Conservation (phyloP, 1,139 yeast species). For the Debaryomyces subglobosus region DNA sequence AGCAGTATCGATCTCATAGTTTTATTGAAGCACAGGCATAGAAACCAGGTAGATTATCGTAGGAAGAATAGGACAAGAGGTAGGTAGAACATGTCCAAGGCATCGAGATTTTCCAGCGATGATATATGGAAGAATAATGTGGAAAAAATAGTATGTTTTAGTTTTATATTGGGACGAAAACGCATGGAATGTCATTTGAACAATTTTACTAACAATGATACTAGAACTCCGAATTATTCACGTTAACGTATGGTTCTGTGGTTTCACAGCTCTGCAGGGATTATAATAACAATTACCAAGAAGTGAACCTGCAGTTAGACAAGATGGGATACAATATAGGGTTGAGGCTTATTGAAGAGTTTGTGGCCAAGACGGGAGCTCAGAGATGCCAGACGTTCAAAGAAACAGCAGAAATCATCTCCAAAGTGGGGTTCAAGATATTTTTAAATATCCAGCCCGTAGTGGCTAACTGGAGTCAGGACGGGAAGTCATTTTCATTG, state of each 20-base stretch:
- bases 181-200: neutral
- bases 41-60: neutral
- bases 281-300: conserved; percentile 69
- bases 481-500: conserved; percentile 73
- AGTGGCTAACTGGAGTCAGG: conserved; percentile 76
- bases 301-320: conserved; percentile 82
- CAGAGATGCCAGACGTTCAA: conserved; percentile 79
- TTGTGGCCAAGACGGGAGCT: conserved; percentile 81
- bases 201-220: conserved; percentile 15
- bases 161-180: neutral
- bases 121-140: conserved; percentile 91
- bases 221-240: conserved; percentile 86
- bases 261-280: conserved; percentile 94
- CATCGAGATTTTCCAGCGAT: conserved; percentile 67
- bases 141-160: conserved; percentile 72
- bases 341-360: conserved; percentile 86
- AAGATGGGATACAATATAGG: conserved; percentile 98
- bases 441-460: conserved; percentile 82
- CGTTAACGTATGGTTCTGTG: conserved; percentile 90
- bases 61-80: neutral
- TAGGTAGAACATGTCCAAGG: conserved; percentile 48
- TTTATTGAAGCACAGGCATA: neutral
- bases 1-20: neutral
- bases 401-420: conserved; percentile 85
- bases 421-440: conserved; percentile 87